phyloP scores from a whole-genome alignment of 2,329 filamentous ascomycete genomes.

The Pseudocercospora ulei region DNA sequence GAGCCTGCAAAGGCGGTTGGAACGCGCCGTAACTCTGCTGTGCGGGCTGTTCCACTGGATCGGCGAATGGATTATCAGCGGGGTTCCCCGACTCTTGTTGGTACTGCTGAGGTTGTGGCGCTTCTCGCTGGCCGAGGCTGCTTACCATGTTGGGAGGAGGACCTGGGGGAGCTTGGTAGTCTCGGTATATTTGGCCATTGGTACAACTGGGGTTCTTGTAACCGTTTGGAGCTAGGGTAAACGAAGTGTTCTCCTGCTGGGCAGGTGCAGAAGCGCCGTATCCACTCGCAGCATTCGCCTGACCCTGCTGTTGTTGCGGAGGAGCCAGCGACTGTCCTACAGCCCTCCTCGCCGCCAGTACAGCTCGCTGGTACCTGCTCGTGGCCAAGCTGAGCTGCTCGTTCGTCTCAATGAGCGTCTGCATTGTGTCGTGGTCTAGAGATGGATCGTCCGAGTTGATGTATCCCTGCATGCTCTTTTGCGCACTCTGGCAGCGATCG shows the following conservation, averaged over 20 bases:
- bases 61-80: slow-evolving; percentile 37
- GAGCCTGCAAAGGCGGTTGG: slow-evolving; percentile 4
- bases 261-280: slow-evolving; percentile 17
- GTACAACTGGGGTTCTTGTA: not conserved
- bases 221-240: slow-evolving; percentile 7
- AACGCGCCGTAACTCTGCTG: slow-evolving; percentile 18
- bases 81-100: slow-evolving; percentile 12
- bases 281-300: slow-evolving; percentile 10
- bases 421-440: slow-evolving; percentile 88
- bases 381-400: slow-evolving; percentile 77
- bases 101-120: slow-evolving; percentile 11
- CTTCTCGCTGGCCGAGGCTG: slow-evolving; percentile 12
- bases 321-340: slow-evolving; percentile 29
- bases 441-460: slow-evolving; percentile 68
- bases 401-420: slow-evolving; percentile 86
- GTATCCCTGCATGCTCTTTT: slow-evolving; percentile 72
- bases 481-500: slow-evolving; percentile 71
- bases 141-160: slow-evolving; percentile 21
- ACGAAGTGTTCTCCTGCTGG: slow-evolving; percentile 9
- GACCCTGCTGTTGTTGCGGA: slow-evolving; percentile 8
- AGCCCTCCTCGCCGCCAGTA: slow-evolving; percentile 50
- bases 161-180: slow-evolving; percentile 22
- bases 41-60: slow-evolving; percentile 34
- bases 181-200: slow-evolving; percentile 5
- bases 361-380: slow-evolving; percentile 72